Conservation (phyloP, 495 filamentous ascomycete genomes). For the Neurospora sp. region DNA sequence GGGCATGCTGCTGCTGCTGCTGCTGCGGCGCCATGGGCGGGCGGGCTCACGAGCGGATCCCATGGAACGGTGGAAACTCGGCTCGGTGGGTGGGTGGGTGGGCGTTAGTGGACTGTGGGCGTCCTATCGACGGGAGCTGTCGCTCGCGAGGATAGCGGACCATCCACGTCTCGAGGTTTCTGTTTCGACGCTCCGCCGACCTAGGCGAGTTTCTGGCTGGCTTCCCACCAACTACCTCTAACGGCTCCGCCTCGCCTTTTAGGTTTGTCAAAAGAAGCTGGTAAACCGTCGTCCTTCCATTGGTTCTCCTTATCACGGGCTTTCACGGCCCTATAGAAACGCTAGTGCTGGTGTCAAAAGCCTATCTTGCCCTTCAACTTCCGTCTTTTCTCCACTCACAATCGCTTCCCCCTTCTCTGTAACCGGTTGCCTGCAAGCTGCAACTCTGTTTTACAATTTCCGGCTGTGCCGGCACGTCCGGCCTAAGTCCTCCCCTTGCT, state of each 20-base stretch:
- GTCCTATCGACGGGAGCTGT: background rate
- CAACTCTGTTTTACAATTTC: background rate
- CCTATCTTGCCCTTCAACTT: background rate
- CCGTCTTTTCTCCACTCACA: background rate
- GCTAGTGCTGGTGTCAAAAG: background rate
- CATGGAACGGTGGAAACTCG: background rate
- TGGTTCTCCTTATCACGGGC: background rate
- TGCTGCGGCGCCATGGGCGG: background rate
- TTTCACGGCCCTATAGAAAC: background rate
- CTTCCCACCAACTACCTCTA: background rate
- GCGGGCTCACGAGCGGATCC: background rate
- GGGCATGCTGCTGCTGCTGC: background rate
- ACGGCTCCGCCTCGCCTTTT: background rate
- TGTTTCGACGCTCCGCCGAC: background rate
- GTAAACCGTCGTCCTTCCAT: background rate
- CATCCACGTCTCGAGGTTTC: background rate
- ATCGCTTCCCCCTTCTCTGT: background rate
- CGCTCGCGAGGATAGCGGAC: background rate
- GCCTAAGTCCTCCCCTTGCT: background rate
- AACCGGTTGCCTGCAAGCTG: background rate
- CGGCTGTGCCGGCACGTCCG: background rate
- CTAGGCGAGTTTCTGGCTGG: background rate
- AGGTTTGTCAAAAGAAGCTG: background rate
- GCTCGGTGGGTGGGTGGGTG: background rate
- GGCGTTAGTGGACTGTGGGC: background rate